Conservation (phyloP, 2,329 filamentous ascomycete genomes). For the Hypoxylon sp. region DNA sequence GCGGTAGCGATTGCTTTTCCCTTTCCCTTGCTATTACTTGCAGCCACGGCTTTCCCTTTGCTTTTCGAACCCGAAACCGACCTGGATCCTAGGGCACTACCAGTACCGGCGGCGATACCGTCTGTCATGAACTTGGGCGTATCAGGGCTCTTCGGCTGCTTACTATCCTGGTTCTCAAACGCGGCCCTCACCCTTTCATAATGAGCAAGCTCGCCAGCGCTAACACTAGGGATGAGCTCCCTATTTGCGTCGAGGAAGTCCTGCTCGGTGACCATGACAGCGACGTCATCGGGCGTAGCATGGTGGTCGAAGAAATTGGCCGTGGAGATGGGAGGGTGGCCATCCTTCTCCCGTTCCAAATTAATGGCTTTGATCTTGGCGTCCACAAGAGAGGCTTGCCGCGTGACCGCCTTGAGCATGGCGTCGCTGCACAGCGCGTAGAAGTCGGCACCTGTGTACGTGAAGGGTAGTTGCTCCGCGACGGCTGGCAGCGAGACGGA, state of each 20-base stretch:
- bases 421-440: slow-evolving; percentile 98
- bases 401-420: slow-evolving; percentile 98
- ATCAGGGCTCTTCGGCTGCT: slow-evolving; percentile 49
- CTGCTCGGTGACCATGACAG: slow-evolving; percentile 88
- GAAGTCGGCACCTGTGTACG: slow-evolving; percentile 96
- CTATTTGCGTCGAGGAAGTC: slow-evolving; percentile 87
- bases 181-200: slow-evolving; percentile 86
- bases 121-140: slow-evolving; percentile 36
- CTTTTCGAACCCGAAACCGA: slow-evolving; percentile 47
- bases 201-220: slow-evolving; percentile 89
- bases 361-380: slow-evolving; percentile 83
- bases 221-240: slow-evolving; percentile 94
- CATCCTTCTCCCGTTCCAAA: slow-evolving; percentile 55
- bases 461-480: slow-evolving; percentile 86
- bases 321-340: slow-evolving; percentile 75
- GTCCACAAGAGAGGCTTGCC: slow-evolving; percentile 88
- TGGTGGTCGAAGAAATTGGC: slow-evolving; percentile 97
- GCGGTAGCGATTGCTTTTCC: slow-evolving; percentile 56
- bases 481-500: slow-evolving; percentile 82
- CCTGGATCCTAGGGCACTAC: slow-evolving; percentile 3
- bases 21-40: slow-evolving; percentile 56
- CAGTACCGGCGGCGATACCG: slow-evolving; percentile 3
- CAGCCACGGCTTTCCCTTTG: slow-evolving; percentile 56
- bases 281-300: slow-evolving; percentile 84
- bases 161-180: slow-evolving; percentile 77